Conservation (phyloP, 2,329 filamentous ascomycete species). For the Diaporthe citrichinensis region DNA sequence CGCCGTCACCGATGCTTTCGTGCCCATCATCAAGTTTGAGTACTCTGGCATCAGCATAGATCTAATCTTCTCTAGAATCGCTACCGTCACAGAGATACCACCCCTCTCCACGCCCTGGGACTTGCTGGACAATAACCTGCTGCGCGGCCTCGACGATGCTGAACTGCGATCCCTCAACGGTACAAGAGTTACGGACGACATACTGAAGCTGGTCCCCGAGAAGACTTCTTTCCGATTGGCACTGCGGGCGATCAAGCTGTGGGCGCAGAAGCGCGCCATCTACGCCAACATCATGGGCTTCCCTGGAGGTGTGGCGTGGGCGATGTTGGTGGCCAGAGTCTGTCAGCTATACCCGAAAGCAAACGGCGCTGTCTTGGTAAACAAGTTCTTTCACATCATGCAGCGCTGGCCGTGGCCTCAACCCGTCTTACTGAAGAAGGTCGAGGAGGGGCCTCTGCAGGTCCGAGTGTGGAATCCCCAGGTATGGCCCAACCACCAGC, state of each 20-base stretch:
- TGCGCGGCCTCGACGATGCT: constrained; percentile 88
- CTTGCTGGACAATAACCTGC: constrained; percentile 85
- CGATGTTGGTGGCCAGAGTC: constrained; percentile 95
- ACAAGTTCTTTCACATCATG: constrained; percentile 96
- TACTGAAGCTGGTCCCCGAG: constrained; percentile 89
- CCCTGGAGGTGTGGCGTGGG: constrained; percentile 97
- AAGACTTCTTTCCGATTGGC: constrained; percentile 91
- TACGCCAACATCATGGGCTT: constrained; percentile 98
- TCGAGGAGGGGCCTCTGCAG: constrained; percentile 85
- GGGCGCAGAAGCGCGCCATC: constrained; percentile 92
- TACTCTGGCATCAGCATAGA: constrained; percentile 94
- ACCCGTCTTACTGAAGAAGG: constrained; percentile 90
- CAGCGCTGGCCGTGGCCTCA: constrained; percentile 93
- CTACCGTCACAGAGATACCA: constrained; percentile 78
- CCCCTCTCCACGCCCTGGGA: constrained; percentile 59
- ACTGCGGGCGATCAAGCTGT: constrained; percentile 92
- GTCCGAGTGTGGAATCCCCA: constrained; percentile 96
- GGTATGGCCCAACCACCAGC: constrained; percentile 61
- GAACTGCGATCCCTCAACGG: constrained; percentile 94
- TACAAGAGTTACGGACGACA: constrained; percentile 93
- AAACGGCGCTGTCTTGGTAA: constrained; percentile 87
- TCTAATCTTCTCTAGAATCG: constrained; percentile 86
- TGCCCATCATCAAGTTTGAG: constrained; percentile 98
- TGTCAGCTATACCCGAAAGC: constrained; percentile 97
- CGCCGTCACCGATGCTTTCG: constrained; percentile 89